phyloP scores from a whole-genome alignment of 2,329 filamentous ascomycete genomes.

The Aspergillus fischeri region DNA sequence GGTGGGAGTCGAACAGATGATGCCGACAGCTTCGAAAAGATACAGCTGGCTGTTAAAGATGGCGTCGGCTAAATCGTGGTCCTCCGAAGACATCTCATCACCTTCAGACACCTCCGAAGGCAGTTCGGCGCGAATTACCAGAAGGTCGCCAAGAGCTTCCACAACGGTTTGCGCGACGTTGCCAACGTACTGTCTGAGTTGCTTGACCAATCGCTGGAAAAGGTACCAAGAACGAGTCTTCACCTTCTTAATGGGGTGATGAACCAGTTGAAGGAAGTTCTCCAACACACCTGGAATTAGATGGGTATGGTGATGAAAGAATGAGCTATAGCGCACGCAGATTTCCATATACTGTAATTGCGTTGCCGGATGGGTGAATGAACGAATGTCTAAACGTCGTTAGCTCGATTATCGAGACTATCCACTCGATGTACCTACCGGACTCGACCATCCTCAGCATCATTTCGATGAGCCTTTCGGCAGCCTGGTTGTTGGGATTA shows the following conservation, averaged over 20 bases:
- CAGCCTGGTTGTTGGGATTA: constrained; percentile 71
- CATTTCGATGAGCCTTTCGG: constrained; percentile 81
- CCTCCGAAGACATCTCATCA: constrained; percentile 92
- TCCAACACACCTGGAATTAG: constrained; percentile 85
- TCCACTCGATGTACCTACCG: constrained; percentile 50
- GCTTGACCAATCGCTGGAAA: constrained; percentile 88
- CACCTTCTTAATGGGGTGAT: constrained; percentile 82
- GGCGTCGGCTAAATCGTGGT: constrained; percentile 85
- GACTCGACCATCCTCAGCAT: constrained; percentile 95
- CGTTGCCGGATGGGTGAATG: constrained; percentile 83
- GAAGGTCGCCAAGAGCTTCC: constrained; percentile 78
- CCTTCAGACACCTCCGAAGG: constrained; percentile 70
- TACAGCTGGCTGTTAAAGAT: constrained; percentile 88
- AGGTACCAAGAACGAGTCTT: constrained; percentile 94
- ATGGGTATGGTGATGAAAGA: constrained; percentile 80
- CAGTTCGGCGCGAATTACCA: constrained; percentile 86
- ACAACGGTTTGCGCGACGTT: constrained; percentile 90
- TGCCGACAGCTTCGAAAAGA: constrained; percentile 91
- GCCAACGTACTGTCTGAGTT: constrained; percentile 76
- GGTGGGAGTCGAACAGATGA: constrained; percentile 75
- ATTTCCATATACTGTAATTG: constrained; percentile 98
- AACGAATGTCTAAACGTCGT: constrained; percentile 64
- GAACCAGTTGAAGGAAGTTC: constrained; percentile 84
- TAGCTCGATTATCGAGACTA: not conserved
- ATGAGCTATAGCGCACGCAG: constrained; percentile 85